Conservation (phyloP, 345 rosid species). For the Capsella bursapastoris region DNA sequence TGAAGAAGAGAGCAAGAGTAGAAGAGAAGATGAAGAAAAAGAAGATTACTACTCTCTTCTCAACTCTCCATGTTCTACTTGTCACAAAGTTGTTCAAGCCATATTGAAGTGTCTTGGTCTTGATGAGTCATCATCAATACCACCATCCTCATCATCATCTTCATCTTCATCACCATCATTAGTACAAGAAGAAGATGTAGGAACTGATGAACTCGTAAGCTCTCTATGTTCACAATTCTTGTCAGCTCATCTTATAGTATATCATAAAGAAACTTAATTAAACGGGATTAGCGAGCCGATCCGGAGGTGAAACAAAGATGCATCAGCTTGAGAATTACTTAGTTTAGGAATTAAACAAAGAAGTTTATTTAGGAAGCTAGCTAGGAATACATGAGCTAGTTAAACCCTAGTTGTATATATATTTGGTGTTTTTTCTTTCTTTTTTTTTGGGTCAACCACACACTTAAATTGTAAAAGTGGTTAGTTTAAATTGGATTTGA, state of each 20-base stretch:
- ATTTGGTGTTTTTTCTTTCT: not conserved
- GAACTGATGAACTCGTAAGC: conserved; percentile 32
- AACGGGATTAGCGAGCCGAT: not conserved
- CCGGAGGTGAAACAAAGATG: not conserved
- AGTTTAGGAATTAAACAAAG: not conserved
- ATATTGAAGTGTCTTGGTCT: conserved; percentile 42
- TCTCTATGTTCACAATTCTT: conserved; percentile 3
- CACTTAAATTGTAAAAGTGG: not conserved
- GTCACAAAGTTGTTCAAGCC: conserved; percentile 36
- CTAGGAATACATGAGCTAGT: too few species aligned
- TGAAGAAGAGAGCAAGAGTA: conserved; percentile 36
- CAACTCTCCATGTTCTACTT: conserved; percentile 41
- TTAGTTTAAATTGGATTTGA: not conserved
- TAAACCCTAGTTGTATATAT: not conserved
- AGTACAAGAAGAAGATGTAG: conserved; percentile 9
- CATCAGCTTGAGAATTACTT: not conserved
- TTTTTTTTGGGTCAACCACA: not conserved
- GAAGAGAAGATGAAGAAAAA: conserved; percentile 34
- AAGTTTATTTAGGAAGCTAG: not conserved
- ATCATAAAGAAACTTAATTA: too few species aligned
- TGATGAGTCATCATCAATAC: conserved; percentile 21
- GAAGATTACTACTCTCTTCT: conserved; percentile 36
- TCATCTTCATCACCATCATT: conserved; percentile 1
- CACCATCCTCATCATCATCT: conserved; percentile 27
- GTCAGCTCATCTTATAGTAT: not conserved